A percentile compares a stretch with the other conserved stretches of the same genome.
These are phyloP conservation scores for Thamnidium elegans DNA, from an alignment of 192 early-diverging fungal species.

Conservation along the genomic window DNA sequence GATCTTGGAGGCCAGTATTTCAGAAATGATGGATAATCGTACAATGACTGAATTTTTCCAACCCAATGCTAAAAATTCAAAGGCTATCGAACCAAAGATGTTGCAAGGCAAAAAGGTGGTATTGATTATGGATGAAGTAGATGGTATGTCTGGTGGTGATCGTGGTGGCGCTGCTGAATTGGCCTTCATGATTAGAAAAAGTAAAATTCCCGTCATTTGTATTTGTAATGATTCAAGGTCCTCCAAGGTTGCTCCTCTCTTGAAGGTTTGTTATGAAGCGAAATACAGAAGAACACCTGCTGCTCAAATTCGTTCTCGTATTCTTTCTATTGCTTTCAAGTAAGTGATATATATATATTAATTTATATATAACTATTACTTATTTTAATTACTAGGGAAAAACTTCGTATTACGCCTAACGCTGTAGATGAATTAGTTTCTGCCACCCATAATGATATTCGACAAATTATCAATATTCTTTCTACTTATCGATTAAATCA, in stretches of 20 bases:
- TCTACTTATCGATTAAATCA: slow-evolving; percentile 82
- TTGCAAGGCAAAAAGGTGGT: slow-evolving; percentile 51
- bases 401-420: slow-evolving; percentile 69
- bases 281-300: slow-evolving; percentile 54
- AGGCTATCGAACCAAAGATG: no score
- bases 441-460: slow-evolving; percentile 85
- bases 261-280: slow-evolving; percentile 80
- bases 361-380: not conserved
- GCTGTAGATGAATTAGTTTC: slow-evolving; percentile 78
- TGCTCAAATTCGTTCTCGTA: slow-evolving; percentile 65
- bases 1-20: slow-evolving; percentile 64
- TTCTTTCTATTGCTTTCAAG: slow-evolving; percentile 73
- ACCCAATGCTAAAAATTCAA: not conserved
- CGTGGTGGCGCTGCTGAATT: slow-evolving; percentile 88
- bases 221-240: slow-evolving; percentile 95
- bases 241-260: slow-evolving; percentile 81
- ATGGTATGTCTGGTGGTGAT: slow-evolving; percentile 98
- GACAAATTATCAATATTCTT: slow-evolving; percentile 93
- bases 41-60: slow-evolving; percentile 56
- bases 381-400: slow-evolving; percentile 54
- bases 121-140: slow-evolving; percentile 99
- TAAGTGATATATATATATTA: slow-evolving; percentile 24
- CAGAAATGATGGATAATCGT: slow-evolving; percentile 56
- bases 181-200: slow-evolving; percentile 87
- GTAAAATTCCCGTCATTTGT: slow-evolving; percentile 95